Evolutionary conservation across 441 rosid genomes (phyloP), one percentile per base, ranked within the genome.

Genomic region (Manihot esculenta): DNA sequence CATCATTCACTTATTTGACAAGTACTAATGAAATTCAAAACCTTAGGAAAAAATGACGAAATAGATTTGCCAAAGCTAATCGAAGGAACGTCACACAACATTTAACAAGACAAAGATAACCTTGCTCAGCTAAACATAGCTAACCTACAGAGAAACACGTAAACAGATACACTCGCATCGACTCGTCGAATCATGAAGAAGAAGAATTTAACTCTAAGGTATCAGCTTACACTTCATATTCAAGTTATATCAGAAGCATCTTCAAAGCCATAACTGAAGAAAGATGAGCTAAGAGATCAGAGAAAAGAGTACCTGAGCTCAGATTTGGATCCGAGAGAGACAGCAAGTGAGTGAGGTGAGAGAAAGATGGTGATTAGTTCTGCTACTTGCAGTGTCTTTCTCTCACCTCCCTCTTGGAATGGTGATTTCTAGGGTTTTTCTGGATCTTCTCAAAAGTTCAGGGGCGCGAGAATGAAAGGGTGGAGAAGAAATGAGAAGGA

Each of bases 371-470:
- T 4, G 41, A 10, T 41, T 23, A 67, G 66, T 20, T 30, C 15
- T 23, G 62, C 38, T 14, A 47, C 56, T n/a, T 13, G 68, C 30
- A 0, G 45, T 51, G 58, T 35, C 77, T 71, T 62, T 67, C 81
- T 67, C 81, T 71, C 81, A 70, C 81, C 75, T 66, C 72, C 13
- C 49, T 42, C 0, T 44, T 47, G 42, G 61, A 54, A 55, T 72
- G 80, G 61, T 44, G 62, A 24, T 82, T 57, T 77, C 78, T 86
- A 84, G 91, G 89, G 88, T 86, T 84, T 79, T 74, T 68, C 45
- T 59, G 73, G 88, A 84, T 78, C 85, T 78, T 66, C 66, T 10
- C 41, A 35, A 35, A 0, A 35, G 41, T 13, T 57, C 66, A 75
- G 74, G 38, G 64, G 74, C 77, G 83, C 75, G 74, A 74, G 79